Conservation (phyloP, 2,329 filamentous ascomycete species). For the Neonectria sp. region DNA sequence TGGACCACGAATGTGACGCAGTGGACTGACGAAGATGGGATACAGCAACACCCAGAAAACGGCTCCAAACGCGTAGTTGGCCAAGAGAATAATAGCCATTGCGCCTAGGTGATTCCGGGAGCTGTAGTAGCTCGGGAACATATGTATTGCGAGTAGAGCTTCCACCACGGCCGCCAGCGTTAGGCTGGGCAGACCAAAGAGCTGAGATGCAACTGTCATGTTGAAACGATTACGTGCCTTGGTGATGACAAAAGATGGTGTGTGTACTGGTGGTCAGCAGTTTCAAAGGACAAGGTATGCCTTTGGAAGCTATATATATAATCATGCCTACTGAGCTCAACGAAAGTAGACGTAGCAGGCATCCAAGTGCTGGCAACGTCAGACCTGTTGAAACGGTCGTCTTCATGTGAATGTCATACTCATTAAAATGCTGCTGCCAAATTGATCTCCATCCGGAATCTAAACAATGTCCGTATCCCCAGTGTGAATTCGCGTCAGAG, state of each 20-base stretch:
- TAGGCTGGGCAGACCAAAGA: constrained; percentile 34
- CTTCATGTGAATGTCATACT: too few relatives aligned
- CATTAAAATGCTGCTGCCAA: too few relatives aligned
- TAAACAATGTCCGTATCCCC: too few relatives aligned
- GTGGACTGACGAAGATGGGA: constrained; percentile 41
- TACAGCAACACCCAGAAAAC: constrained; percentile 40
- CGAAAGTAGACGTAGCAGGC: too few relatives aligned
- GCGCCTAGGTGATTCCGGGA: constrained; percentile 32
- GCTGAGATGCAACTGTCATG: constrained; percentile 34
- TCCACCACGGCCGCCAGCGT: constrained; percentile 42
- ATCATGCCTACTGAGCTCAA: too few relatives aligned
- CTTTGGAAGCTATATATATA: too few relatives aligned
- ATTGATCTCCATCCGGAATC: too few relatives aligned
- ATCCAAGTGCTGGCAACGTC: too few relatives aligned
- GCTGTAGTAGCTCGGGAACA: constrained; percentile 41
- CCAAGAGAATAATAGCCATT: constrained; percentile 26
- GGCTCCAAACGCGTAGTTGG: constrained; percentile 41
- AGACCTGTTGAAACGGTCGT: too few relatives aligned
- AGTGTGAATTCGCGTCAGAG: background rate
- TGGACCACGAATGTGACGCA: constrained; percentile 41
- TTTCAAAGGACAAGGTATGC: background rate
- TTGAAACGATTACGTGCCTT: background rate
- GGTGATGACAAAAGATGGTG: background rate
- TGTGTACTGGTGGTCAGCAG: background rate
- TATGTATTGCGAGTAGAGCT: constrained; percentile 47